Percentiles rank a stretch among this genome's conserved stretches.
Evolutionary conservation across 2,329 filamentous ascomycete genomes (phyloP).

Genomic region (Exophiala aquamarina): DNA sequence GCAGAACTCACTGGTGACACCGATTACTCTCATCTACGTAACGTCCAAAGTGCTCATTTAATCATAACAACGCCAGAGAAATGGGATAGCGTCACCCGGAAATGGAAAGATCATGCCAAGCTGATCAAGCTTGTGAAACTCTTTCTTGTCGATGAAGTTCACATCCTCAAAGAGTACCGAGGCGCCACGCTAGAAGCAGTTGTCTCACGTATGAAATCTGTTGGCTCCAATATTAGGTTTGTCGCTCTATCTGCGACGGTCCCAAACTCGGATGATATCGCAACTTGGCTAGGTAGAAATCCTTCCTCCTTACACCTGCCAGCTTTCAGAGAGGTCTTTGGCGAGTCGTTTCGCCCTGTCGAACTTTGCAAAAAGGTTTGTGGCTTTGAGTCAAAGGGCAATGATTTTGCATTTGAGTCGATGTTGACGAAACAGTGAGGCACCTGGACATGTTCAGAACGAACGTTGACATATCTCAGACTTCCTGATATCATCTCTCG

Average conservation of each 20-base stretch:
- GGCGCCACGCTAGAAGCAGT: conserved; percentile 81
- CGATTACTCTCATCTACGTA: conserved; percentile 63
- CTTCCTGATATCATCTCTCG: conserved; percentile 66
- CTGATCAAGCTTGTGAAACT: conserved; percentile 74
- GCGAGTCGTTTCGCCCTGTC: conserved; percentile 78
- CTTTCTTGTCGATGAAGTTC: conserved; percentile 84
- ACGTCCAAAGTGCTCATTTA: conserved; percentile 72
- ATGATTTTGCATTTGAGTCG: conserved; percentile 77
- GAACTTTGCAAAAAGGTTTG: conserved; percentile 74
- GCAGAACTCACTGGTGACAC: conserved; percentile 83
- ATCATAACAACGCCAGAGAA: conserved; percentile 89
- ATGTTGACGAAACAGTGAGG: conserved; percentile 60
- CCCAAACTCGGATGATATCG: conserved; percentile 78
- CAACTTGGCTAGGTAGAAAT: conserved; percentile 72
- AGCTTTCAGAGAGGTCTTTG: conserved; percentile 68
- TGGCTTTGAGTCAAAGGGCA: conserved; percentile 63
- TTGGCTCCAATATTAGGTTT: conserved; percentile 73
- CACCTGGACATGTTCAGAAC: background rate
- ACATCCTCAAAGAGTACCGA: conserved; percentile 76
- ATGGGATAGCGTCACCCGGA: conserved; percentile 85
- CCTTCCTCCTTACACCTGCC: conserved; percentile 60
- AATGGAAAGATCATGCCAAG: conserved; percentile 77
- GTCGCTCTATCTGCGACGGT: conserved; percentile 81
- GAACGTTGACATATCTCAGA: conserved; percentile 39
- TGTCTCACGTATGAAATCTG: conserved; percentile 83